Conservation (phyloP, 2,329 filamentous ascomycete genomes). For the Botryotinia calthae region DNA sequence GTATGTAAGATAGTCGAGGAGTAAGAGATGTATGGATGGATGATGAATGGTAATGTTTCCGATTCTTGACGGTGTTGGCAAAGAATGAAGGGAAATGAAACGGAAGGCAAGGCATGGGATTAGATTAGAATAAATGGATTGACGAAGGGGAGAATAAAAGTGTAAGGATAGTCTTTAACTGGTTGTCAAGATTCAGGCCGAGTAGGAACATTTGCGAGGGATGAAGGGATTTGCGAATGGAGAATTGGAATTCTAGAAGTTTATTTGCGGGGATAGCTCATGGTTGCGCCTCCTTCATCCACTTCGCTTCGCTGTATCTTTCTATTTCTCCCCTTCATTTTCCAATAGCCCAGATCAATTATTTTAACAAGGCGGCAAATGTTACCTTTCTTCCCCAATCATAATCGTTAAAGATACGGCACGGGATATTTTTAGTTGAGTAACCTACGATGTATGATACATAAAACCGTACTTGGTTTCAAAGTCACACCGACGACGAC, state of each 20-base stretch:
- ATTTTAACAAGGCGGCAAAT: slow-evolving; percentile 2
- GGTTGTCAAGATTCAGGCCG: slow-evolving; percentile 3
- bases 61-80: not conserved
- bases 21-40: slow-evolving; percentile 5
- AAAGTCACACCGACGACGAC: slow-evolving; percentile 10
- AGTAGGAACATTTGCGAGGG: slow-evolving; percentile 6
- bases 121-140: not conserved
- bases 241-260: slow-evolving; percentile 16
- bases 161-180: not conserved
- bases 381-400: not conserved
- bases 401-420: slow-evolving; percentile 5
- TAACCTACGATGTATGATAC: slow-evolving; percentile 3
- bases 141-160: not conserved
- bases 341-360: slow-evolving; percentile 1
- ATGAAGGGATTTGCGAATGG: not conserved
- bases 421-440: slow-evolving; percentile 1
- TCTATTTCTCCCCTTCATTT: not conserved
- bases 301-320: slow-evolving; percentile 6
- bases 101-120: not conserved
- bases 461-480: slow-evolving; percentile 14
- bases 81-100: slow-evolving; percentile 2
- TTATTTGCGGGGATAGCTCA: slow-evolving; percentile 5
- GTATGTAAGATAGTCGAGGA: not conserved
- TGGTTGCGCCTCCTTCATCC: slow-evolving; percentile 12
- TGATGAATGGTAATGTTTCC: slow-evolving; percentile 9